Conservation (phyloP, 2,329 filamentous ascomycete species). For the Arthrobotrys sphaeroides region DNA sequence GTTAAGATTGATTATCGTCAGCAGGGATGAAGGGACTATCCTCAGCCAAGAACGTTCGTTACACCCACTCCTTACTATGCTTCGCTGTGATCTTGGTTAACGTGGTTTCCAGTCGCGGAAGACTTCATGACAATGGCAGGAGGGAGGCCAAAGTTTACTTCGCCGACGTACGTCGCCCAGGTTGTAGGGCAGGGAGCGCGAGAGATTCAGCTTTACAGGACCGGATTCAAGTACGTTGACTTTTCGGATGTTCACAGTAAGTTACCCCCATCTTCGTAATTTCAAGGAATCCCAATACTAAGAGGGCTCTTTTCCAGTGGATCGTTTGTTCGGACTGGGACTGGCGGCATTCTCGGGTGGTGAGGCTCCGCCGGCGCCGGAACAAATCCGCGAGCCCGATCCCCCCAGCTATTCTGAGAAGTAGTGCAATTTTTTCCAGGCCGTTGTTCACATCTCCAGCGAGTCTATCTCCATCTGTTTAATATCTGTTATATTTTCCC, state of each 20-base stretch:
- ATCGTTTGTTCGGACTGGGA: slow-evolving; percentile 23
- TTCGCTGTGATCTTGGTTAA: background rate
- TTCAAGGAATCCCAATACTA: too few relatives aligned
- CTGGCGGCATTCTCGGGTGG: slow-evolving; percentile 15
- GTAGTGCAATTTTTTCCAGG: too few relatives aligned
- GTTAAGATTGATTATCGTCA: slow-evolving; percentile 17
- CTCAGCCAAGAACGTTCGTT: slow-evolving; percentile 16
- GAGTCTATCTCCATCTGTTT: too few relatives aligned
- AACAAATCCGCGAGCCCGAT: too few relatives aligned
- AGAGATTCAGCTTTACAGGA: background rate
- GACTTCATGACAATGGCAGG: slow-evolving; percentile 4
- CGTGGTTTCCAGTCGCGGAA: background rate
- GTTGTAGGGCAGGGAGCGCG: background rate
- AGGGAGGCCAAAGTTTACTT: background rate
- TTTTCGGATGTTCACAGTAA: slow-evolving; percentile 18
- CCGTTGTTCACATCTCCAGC: too few relatives aligned
- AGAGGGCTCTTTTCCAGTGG: background rate
- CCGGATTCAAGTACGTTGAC: slow-evolving; percentile 5
- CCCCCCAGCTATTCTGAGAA: too few relatives aligned
- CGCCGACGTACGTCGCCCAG: slow-evolving; percentile 7
- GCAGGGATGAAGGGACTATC: slow-evolving; percentile 12
- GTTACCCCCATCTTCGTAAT: background rate
- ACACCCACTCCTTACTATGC: background rate
- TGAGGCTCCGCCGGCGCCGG: background rate
- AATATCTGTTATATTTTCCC: too few relatives aligned